Base-by-base conservation (phyloP, 805 yeast genomes). In the Pichia californica region DNA sequence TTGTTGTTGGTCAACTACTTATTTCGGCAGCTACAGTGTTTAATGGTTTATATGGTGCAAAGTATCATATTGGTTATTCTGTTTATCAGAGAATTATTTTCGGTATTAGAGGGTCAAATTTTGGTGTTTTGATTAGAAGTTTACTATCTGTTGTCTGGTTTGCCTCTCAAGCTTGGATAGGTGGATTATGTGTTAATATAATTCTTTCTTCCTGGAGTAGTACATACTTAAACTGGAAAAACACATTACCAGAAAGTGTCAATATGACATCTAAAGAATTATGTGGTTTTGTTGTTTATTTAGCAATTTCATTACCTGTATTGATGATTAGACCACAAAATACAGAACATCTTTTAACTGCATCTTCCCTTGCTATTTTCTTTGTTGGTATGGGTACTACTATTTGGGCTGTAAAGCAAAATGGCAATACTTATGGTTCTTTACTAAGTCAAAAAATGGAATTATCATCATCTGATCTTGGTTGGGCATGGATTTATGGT, bases 31-130 rank as follows among this genome's bases (percentile, higher is more conserved):
- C 66, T 43, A 68, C 77, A 6, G 46, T 68, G 27, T 63, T 73
- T 9, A 73, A 72, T 51, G 66, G 73, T 18, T 63, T 60, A 37
- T 74, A 74, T 1, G 78, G 79, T 36, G 51, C 58, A 11, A 68
- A 72, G 40, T 73, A 67, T 63, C 74, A 71, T 49, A 63, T 74
- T 39, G 77, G 77, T 1, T 73, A 62, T 49, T 66, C 77, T 5
- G 62, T 73, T 13, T 63, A 62, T 39, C 62, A 65, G 21, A 56
- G 78, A 40, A 63, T 63, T 44, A 58, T 70, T 2, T 73, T 69
- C 56, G 78, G 79, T 2, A 59, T 72, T 31, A 55, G 59, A 41
- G 76, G 77, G 1, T 62, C 74, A 4, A 61, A 54, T 38, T 40
- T 71, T 25, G 70, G 71, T n/a, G 58, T 73, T 28, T 46, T 64